Percentiles rank a stretch among this genome's conserved stretches.
phyloP scores from a whole-genome alignment of 1,284 basidiomycete species.

The Fomes fomentarius region DNA sequence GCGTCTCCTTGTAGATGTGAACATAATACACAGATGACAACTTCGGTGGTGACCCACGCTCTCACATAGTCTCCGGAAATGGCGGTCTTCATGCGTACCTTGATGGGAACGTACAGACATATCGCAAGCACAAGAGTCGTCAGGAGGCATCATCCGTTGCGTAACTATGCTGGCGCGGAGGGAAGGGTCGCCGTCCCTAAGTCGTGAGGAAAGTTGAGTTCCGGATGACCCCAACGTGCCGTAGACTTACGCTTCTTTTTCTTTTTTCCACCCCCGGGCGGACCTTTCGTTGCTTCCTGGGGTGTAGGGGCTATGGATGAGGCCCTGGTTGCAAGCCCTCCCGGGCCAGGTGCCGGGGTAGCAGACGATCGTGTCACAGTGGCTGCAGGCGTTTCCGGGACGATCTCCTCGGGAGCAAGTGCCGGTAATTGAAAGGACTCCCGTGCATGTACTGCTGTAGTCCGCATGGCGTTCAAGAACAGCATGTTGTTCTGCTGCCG shows the following conservation, averaged over 20 bases:
- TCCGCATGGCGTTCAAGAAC: slow-evolving; percentile 74
- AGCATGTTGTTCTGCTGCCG: slow-evolving; percentile 69
- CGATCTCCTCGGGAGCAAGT: slow-evolving; percentile 36
- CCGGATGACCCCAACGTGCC: background rate
- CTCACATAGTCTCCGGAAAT: too few species aligned
- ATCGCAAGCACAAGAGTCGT: too few species aligned
- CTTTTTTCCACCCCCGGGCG: slow-evolving; percentile 63
- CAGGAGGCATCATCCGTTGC: too few species aligned
- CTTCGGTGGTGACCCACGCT: too few species aligned
- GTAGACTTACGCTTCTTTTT: slow-evolving; percentile 63
- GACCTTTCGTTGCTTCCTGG: slow-evolving; percentile 51
- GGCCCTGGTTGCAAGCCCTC: slow-evolving; percentile 46
- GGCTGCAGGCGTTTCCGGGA: slow-evolving; percentile 44
- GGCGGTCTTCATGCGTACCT: background rate
- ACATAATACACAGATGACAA: background rate
- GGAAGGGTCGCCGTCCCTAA: slow-evolving; percentile 25
- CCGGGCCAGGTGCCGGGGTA: slow-evolving; percentile 56
- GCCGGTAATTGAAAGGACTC: slow-evolving; percentile 43
- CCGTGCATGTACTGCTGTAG: slow-evolving; percentile 70
- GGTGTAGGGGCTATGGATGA: slow-evolving; percentile 41
- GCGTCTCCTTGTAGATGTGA: too few species aligned
- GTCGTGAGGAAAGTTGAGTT: background rate
- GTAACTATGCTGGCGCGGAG: slow-evolving; percentile 4
- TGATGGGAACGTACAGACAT: too few species aligned
- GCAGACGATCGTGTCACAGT: slow-evolving; percentile 45